Evolutionary conservation across 1,284 basidiomycete genomes (phyloP).

Genomic region (Thelephora terrestris): DNA sequence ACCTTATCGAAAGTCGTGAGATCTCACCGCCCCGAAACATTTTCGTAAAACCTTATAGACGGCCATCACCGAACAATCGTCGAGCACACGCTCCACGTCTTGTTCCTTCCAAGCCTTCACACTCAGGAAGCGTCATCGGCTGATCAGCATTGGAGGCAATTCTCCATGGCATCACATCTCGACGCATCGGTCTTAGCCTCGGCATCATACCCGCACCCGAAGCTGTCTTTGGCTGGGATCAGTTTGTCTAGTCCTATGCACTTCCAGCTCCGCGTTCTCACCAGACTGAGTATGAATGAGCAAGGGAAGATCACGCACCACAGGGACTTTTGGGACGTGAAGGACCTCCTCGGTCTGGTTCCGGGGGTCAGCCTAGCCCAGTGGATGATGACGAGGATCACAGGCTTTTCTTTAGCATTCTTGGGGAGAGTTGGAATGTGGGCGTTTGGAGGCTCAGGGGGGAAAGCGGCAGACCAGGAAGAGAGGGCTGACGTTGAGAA

Average conservation of each 20-base stretch:
- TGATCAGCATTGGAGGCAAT: constrained; percentile 9
- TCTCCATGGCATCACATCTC: neutral
- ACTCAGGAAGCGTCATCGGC: constrained; percentile 10
- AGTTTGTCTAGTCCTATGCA: constrained; percentile 60
- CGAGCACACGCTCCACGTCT: constrained; percentile 43
- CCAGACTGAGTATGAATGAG: constrained; percentile 65
- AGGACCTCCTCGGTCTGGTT: constrained; percentile 54
- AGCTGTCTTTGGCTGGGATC: constrained; percentile 42
- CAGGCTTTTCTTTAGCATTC: neutral
- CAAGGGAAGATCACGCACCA: constrained; percentile 63
- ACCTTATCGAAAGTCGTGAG: neutral
- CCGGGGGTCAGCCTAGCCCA: constrained; percentile 55
- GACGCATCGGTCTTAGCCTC: neutral
- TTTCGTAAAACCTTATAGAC: constrained; percentile 29
- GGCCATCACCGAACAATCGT: constrained; percentile 60
- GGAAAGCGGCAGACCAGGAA: neutral
- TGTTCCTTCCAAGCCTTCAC: constrained; percentile 29
- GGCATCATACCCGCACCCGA: constrained; percentile 2
- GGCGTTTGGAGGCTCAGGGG: neutral
- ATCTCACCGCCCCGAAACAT: neutral
- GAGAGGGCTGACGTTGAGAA: neutral
- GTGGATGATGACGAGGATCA: constrained; percentile 41
- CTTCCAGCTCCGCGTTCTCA: constrained; percentile 54
- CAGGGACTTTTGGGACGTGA: constrained; percentile 65
- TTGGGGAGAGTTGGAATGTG: neutral